Base-by-base conservation (phyloP, 164 flowering plant genomes). In the Chloranthus sessilifolius region DNA sequence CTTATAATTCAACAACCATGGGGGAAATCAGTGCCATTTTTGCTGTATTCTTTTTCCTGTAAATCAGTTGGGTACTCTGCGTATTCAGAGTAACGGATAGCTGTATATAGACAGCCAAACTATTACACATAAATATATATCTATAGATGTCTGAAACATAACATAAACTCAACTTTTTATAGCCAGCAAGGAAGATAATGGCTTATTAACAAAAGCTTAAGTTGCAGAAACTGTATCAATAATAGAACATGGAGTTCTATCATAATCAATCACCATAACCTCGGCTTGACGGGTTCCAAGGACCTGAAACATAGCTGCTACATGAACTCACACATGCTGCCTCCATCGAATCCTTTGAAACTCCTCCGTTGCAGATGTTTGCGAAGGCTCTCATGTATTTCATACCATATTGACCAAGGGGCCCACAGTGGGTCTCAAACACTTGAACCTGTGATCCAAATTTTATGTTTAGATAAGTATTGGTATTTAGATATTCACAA, bases 361-460 rank as follows among this genome's bases (percentile, higher is more conserved):
- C 60, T 0, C 77, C 74, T 11, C 42, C 54, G 63, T 88, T 88
- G 82, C 98, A 92, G 1, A 92, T 72, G 62, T 88, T 92, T 7
- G 94, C 95, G 49, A 92, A 79, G n/a, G 88, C 83, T 12, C 96
- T 71, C 91, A 80, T 85, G 62, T 92, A 89, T 43, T 85, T 92
- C 98, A 88, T 92, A 17, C 96, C 96, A 26, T 92, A 88, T 42
- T 91, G 95, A 12, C 85, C 77, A 22, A 91, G 60, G 2, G 79
- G 77, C 4, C 98, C 98, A 39, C 96, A 88, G 2, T 76, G 68
- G 1, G 68, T 58, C 36, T 91, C 96, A 21, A 85, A 91, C 30
- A 62, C 2, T 6, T 71, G 72, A 22, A 88, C 95, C 95, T 87
- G 70, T 21, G 5, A 29, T 14, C 5, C 28, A 39, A 20, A n/a